These are phyloP conservation scores for Neocallimastix lanati DNA, from an alignment of 192 early-diverging fungal genomes.

Conservation along the genomic window DNA sequence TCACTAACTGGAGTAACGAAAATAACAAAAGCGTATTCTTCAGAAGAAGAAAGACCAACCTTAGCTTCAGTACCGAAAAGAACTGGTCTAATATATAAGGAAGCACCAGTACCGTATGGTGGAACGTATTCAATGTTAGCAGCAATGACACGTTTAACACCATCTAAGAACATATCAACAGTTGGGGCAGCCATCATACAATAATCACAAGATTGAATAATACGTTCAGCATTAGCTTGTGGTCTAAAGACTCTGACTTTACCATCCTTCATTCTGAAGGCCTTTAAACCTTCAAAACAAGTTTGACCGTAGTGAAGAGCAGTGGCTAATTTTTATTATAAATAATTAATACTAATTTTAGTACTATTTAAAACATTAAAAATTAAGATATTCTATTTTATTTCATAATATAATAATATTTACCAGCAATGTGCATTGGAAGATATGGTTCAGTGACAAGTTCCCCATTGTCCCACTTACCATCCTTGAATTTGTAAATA, in stretches of 20 bases:
- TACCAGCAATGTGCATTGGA: conserved; percentile 41
- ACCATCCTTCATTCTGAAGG: conserved; percentile 47
- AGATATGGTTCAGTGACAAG: conserved; percentile 30
- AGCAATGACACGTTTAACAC: conserved; percentile 26
- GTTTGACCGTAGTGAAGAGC: conserved; percentile 57
- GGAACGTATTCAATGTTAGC: conserved; percentile 56
- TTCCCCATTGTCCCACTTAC: conserved; percentile 37
- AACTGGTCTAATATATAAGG: conserved; percentile 52
- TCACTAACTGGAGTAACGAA: conserved; percentile 36
- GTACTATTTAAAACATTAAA: no score
- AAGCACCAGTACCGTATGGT: conserved; percentile 45
- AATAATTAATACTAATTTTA: no score
- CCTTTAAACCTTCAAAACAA: conserved; percentile 65
- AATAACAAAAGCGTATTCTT: conserved; percentile 1
- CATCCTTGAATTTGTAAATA: conserved; percentile 39
- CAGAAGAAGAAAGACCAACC: conserved; percentile 29
- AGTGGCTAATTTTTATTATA: conserved; percentile 21
- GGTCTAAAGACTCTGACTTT: conserved; percentile 55
- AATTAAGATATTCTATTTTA: no score
- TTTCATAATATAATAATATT: not conserved
- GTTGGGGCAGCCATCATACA: conserved; percentile 38
- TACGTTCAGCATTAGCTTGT: conserved; percentile 40
- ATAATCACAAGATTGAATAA: conserved; percentile 29
- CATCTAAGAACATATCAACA: conserved; percentile 40
- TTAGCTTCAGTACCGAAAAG: conserved; percentile 47